Percentiles rank a stretch among this genome's conserved stretches.
Evolutionary conservation across 2,329 filamentous ascomycete genomes (phyloP).

Genomic region (Nothophaeocryptopus gaeumannii): DNA sequence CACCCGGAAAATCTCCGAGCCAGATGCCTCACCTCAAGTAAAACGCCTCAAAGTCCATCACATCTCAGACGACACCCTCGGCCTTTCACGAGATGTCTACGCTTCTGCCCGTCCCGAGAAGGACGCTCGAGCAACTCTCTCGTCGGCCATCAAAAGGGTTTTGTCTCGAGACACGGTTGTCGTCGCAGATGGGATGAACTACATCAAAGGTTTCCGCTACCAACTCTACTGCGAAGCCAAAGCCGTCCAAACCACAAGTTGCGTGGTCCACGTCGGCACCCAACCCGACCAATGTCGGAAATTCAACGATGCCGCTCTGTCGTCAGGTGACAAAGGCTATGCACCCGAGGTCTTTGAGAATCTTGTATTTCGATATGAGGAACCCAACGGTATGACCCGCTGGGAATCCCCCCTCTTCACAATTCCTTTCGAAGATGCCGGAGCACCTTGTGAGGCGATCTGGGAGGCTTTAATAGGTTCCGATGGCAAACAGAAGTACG

Average conservation of each 20-base stretch:
- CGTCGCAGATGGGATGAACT: constrained; percentile 76
- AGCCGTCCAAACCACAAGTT: constrained; percentile 70
- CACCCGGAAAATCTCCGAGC: constrained; percentile 51
- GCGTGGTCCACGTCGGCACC: constrained; percentile 65
- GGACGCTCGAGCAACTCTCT: constrained; percentile 72
- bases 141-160: constrained; percentile 74
- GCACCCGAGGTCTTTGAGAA: constrained; percentile 69
- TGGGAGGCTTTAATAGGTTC: constrained; percentile 68
- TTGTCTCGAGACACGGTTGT: constrained; percentile 72
- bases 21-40: constrained; percentile 42
- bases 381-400: constrained; percentile 78
- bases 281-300: constrained; percentile 54
- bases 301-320: constrained; percentile 55
- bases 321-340: constrained; percentile 43
- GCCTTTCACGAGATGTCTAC: constrained; percentile 69
- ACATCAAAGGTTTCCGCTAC: constrained; percentile 88
- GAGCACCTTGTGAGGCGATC: constrained; percentile 64
- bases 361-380: constrained; percentile 77
- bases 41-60: constrained; percentile 65
- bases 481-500: constrained; percentile 62
- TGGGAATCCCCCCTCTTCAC: constrained; percentile 85
- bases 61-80: constrained; percentile 69
- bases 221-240: constrained; percentile 84
- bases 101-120: constrained; percentile 77
- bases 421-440: constrained; percentile 71